Evolutionary conservation across 495 filamentous ascomycete genomes (phyloP), one percentile per base, ranked within the genome.

Genomic region (Penicillium cosmopolitanum): DNA sequence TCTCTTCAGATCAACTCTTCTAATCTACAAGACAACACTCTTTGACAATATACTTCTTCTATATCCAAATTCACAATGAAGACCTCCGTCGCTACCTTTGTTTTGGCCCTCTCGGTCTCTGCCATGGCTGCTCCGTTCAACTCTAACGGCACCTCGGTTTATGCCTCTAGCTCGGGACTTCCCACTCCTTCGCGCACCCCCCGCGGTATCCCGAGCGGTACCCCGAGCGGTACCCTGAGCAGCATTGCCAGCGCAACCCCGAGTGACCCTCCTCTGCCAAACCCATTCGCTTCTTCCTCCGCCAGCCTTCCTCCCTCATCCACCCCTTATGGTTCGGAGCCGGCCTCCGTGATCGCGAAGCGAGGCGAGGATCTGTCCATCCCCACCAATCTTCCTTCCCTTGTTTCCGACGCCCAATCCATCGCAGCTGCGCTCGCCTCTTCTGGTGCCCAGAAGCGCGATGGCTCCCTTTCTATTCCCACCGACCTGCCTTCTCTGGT

Each of bases 51-150:
- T 33, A 46, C 4, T 21, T 53, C 16, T 40, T 25, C 25, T 19
- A 42, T 11, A 3, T 48, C 46, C 25, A 21, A 21, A 28, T 62
- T 54, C 58, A 61, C 25, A 36, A 67, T 68, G 66, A 68, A 61
- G 60, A 46, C 46, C 42, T 65, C 58, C 15, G 23, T 65, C 31
- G 54, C 57, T 61, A 44, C 51, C 28, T 43, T 68, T 48, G 54
- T 57, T 48, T 15, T 68, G 12, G 56, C 59, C 23, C 59, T 68
- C 15, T 57, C 60, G 9, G 66, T 60, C 34, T 58, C 62, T 43
- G 63, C 60, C 42, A 36, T 66, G 21, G 66, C 44, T 35, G 50
- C 42, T 11, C 66, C 66, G 13, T 61, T 65, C 61, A 52, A 42
- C 5, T 53, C 55, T 25, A 65, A 51, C 21, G 53, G 65, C 38